These are phyloP conservation scores for Mycosarcoma mackinlayi DNA, from an alignment of 1,284 basidiomycete genomes.

Conservation along the genomic window DNA sequence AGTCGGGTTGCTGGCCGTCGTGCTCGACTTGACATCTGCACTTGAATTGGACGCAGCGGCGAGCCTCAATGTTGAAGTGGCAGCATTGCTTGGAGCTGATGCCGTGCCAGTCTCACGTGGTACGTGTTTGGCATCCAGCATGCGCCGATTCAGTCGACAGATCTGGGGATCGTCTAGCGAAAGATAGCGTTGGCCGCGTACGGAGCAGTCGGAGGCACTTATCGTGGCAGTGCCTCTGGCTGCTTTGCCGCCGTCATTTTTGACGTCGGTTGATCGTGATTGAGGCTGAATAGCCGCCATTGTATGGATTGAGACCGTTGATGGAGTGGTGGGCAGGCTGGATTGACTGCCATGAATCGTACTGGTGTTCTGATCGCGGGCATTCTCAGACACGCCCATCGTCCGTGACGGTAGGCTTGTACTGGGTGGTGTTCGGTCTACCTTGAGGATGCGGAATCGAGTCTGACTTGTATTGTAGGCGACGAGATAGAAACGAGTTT, in stretches of 20 bases:
- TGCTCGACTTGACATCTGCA: constrained; percentile 5
- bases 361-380: constrained; percentile 6
- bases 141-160: constrained; percentile 37
- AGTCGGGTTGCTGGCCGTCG: constrained; percentile 4
- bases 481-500: constrained; percentile 65
- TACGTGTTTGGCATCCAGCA: constrained; percentile 41
- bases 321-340: neutral
- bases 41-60: neutral
- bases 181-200: constrained; percentile 47
- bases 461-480: constrained; percentile 65
- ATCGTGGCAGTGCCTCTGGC: neutral
- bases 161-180: constrained; percentile 44
- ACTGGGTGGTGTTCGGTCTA: constrained; percentile 61
- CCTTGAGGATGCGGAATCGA: constrained; percentile 62
- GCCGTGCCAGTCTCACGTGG: constrained; percentile 11
- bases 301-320: neutral
- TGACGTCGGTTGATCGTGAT: constrained; percentile 8
- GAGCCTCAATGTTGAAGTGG: neutral
- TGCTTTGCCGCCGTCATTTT: constrained; percentile 5
- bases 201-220: constrained; percentile 30
- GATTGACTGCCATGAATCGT: neutral
- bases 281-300: neutral
- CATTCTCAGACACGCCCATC: constrained; percentile 2
- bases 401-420: constrained; percentile 9
- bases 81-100: neutral